Conservation (phyloP, 768 basidiomycete genomes). For the Tylopilus vinaceipallidus region DNA sequence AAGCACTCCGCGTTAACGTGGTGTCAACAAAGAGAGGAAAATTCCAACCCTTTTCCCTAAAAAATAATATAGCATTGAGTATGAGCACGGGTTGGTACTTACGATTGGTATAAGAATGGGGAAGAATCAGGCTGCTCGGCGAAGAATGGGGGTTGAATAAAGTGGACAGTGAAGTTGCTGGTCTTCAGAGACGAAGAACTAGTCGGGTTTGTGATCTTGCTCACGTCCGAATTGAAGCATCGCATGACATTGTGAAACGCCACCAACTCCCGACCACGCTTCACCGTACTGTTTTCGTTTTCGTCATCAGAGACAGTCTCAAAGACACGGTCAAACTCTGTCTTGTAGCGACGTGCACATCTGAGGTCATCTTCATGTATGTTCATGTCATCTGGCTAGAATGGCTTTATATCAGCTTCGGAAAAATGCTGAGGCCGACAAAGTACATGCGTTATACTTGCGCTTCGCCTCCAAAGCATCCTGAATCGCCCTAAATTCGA, state of each 20-base stretch:
- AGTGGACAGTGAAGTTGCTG: constrained; percentile 10
- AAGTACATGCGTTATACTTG: too few species aligned
- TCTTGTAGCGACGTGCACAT: background rate
- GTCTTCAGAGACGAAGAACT: constrained; percentile 9
- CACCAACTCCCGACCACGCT: constrained; percentile 3
- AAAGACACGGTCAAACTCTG: background rate
- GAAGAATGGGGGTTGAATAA: constrained; percentile 14
- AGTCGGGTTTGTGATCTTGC: background rate
- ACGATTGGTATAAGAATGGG: background rate
- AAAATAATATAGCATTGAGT: background rate
- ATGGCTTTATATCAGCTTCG: background rate
- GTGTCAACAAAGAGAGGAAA: constrained; percentile 13
- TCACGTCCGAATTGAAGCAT: background rate
- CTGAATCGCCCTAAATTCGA: too few species aligned
- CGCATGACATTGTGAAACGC: constrained; percentile 3
- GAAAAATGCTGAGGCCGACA: too few species aligned
- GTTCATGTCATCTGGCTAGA: background rate
- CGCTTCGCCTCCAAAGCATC: too few species aligned
- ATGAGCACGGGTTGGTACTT: background rate
- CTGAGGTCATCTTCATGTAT: background rate
- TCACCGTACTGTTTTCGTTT: too few species aligned
- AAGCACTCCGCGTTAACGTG: fast-evolving
- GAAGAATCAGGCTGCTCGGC: background rate
- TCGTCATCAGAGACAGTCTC: background rate
- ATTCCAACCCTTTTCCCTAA: constrained; percentile 7